Conservation (phyloP, 257 asterid genomes). For the Striga asiatica region DNA sequence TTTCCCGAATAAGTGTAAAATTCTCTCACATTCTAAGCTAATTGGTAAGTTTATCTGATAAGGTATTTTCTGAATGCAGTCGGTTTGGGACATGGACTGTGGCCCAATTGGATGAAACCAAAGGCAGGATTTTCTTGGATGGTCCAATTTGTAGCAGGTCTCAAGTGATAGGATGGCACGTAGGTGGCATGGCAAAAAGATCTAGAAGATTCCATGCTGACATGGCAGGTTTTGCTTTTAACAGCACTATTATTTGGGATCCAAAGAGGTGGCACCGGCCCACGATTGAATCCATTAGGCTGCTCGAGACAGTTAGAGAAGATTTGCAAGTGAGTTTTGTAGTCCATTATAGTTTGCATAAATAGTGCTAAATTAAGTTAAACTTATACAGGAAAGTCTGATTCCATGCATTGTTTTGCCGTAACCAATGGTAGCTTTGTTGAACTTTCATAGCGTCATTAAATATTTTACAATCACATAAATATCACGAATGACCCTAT, state of each 20-base stretch:
- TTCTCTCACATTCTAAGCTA: background rate
- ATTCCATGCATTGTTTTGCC: background rate
- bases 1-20: background rate
- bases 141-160: conserved; percentile 77
- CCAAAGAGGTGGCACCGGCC: conserved; percentile 58
- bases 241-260: conserved; percentile 75
- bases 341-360: no score
- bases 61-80: conserved; percentile 30
- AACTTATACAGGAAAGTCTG: no score
- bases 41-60: conserved; percentile 5
- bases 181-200: conserved; percentile 20
- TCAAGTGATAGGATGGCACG: conserved; percentile 68
- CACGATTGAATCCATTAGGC: conserved; percentile 50
- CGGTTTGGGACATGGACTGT: conserved; percentile 64
- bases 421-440: background rate
- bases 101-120: conserved; percentile 36
- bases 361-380: background rate
- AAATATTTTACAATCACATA: background rate
- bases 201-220: conserved; percentile 48
- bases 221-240: conserved; percentile 65
- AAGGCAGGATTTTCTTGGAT: conserved; percentile 26
- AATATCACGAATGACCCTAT: background rate
- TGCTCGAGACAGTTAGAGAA: conserved; percentile 29
- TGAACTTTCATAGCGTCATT: background rate
- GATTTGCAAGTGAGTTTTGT: conserved; percentile 44